These are phyloP conservation scores for Mortierella sp. DNA, from an alignment of 371 early-diverging fungal species.

Conservation along the genomic window DNA sequence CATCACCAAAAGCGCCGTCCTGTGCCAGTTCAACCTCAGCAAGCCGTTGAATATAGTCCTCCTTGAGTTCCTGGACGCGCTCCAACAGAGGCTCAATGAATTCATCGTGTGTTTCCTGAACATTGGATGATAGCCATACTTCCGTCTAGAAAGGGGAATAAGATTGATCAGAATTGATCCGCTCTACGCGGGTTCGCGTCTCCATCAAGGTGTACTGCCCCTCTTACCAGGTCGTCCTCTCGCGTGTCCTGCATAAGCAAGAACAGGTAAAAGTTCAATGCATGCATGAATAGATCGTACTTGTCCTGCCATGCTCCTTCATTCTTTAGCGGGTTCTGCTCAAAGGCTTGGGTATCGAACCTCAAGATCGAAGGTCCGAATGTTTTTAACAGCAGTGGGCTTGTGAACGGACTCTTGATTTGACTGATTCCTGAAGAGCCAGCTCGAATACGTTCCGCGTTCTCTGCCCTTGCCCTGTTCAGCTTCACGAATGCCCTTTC, in stretches of 20 bases:
- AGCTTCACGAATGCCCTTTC: constrained; percentile 30
- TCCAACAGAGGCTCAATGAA: constrained; percentile 36
- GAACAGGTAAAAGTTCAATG: constrained; percentile 57
- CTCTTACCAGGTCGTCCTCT: constrained; percentile 44
- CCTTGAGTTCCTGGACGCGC: constrained; percentile 35
- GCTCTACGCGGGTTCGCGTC: not conserved
- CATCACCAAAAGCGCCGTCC: constrained; percentile 9
- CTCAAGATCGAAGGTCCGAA: constrained; percentile 22
- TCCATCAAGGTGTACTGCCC: too few relatives aligned
- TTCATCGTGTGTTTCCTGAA: constrained; percentile 20
- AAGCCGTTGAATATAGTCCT: constrained; percentile 36
- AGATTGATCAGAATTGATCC: not conserved
- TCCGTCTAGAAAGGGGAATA: constrained; percentile 24
- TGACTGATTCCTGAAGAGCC: not conserved
- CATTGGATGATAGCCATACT: constrained; percentile 33
- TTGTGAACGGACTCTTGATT: constrained; percentile 33
- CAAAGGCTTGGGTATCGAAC: constrained; percentile 28
- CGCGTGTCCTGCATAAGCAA: constrained; percentile 49
- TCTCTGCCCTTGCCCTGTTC: constrained; percentile 19
- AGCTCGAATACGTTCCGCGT: constrained; percentile 6
- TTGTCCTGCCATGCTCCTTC: constrained; percentile 48
- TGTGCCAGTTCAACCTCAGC: constrained; percentile 15
- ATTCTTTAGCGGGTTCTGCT: constrained; percentile 23
- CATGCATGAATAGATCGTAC: constrained; percentile 55
- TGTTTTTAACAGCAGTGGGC: constrained; percentile 33